Percentiles rank a stretch among this genome's conserved stretches.
Evolutionary conservation across 176 grass and related monocot species (phyloP).

Genomic region (Rhynchospora breviuscula): DNA sequence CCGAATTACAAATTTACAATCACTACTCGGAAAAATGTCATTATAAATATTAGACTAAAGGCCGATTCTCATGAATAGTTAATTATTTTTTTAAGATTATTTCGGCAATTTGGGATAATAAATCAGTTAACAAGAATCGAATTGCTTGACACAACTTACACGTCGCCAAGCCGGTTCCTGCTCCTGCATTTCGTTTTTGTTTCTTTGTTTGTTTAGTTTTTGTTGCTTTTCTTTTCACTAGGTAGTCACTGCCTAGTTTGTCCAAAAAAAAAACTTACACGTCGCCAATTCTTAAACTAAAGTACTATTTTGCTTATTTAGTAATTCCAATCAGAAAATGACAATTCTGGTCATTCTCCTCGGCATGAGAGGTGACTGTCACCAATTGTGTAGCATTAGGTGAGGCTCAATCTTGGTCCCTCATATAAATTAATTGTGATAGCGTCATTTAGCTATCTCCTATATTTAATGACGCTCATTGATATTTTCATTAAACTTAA

Average conservation of each 20-base stretch:
- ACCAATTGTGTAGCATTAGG: background rate
- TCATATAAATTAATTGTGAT: background rate
- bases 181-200: no score
- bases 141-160: background rate
- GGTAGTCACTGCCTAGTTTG: no score
- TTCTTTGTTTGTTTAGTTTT: no score
- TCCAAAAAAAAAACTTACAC: no score
- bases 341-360: background rate
- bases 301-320: background rate
- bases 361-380: background rate
- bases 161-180: no score
- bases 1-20: no score
- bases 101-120: background rate
- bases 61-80: no score
- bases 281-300: background rate
- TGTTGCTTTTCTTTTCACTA: no score
- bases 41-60: no score
- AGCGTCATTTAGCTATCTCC: slow-evolving; percentile 11
- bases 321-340: slow-evolving; percentile 12
- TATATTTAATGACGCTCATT: background rate
- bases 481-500: background rate
- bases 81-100: no score
- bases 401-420: slow-evolving; percentile 1
- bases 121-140: background rate
- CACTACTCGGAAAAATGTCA: no score